Base-by-base conservation (phyloP, 2,329 filamentous ascomycete species). In the Phialocephala sp. region DNA sequence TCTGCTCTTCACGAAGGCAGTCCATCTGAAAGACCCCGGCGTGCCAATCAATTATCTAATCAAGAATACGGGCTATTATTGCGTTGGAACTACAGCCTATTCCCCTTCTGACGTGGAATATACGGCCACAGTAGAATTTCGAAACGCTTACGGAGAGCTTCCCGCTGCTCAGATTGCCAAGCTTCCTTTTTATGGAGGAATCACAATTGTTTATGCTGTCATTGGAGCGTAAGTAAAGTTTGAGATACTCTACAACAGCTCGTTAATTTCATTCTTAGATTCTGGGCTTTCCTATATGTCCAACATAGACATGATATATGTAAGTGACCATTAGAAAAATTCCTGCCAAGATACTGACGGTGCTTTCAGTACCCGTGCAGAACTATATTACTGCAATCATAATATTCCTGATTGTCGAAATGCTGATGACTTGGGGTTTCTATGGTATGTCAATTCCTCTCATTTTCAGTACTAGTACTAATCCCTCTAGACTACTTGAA, bases 311-410 rank as follows among this genome's bases (percentile, higher is more conserved):
- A 91, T 74, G 95, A 99, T 78, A 98, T 99, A 68, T 82, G 89
- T 91, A 80, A 80, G 88, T 77, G 52, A 63, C 41, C 39, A 47
- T 39, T 24, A 41, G 32, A 20, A 22, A 22, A 22, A 22, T 32
- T 41, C n/a, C n/a, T 39, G 39, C 36, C 37, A 62, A 56, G 43
- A 64, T 55, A 64, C 61, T 71, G 78, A 85, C 72, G 82, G 67
- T 12, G 54, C 22, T 52, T 62, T 8, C n/a, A 92, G 89, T 99
- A 75, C 91, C 96, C 18, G 95, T 99, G 1, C 95, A 99, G 79
- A 99, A 99, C 78, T 99, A 99, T 79, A 98, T 99, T 73, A 99
- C 95, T 0, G 94, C 95, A 11, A 99, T 98, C 67, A 83, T 99
- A 59, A 88, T 95, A 60, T 99, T 99, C 80, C 82, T 99, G 52